Evolutionary conservation across 192 early-diverging fungal species (phyloP), one percentile per base, ranked within the genome.

Genomic region (Backusella circina): DNA sequence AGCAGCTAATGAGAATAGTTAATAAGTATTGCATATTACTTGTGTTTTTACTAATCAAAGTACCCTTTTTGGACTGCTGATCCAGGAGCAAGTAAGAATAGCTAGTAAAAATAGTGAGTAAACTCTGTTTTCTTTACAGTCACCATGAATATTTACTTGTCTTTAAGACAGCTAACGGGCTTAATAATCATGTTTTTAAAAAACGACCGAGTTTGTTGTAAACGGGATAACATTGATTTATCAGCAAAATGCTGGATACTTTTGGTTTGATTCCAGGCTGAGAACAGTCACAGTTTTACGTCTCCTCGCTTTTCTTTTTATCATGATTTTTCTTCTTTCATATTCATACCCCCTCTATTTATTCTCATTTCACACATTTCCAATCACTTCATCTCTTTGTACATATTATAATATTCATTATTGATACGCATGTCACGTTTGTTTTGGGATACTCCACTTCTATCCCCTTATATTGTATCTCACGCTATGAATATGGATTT

Each of bases 61-160:
- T 71, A 78, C 80, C 75, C 32, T 72, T 73, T 31, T 82, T 82
- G 9, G 77, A 74, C 9, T 68, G 32, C 66, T 83, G 65, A 67
- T 79, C 78, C 5, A 79, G 32, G 32, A 83, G 37, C 8, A 83
- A 65, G 38, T 83, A 79, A 21, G 82, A 38, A 72, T 83, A 83
- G 54, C 81, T 82, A 67, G 15, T 30, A 16, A 51, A 70, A 50
- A 0, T 21, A 57, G 18, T 28, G 16, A 9, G 32, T 30, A 32
- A 65, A 21, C 9, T 21, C 69, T 3, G 23, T 13, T 5, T 37
- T 61, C 26, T 37, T 72, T 50, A 71, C 13, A 39, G 18, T 31
- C 70, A 10, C 21, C n/a, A 57, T 30, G 23, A 5, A 36, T 18
- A 23, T n/a, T 71, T 73, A 82, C 81, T 83, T 83, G 72, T 83